These are phyloP conservation scores for Syncephalastrum racemosum DNA, from an alignment of 371 early-diverging fungal genomes.

Conservation along the genomic window DNA sequence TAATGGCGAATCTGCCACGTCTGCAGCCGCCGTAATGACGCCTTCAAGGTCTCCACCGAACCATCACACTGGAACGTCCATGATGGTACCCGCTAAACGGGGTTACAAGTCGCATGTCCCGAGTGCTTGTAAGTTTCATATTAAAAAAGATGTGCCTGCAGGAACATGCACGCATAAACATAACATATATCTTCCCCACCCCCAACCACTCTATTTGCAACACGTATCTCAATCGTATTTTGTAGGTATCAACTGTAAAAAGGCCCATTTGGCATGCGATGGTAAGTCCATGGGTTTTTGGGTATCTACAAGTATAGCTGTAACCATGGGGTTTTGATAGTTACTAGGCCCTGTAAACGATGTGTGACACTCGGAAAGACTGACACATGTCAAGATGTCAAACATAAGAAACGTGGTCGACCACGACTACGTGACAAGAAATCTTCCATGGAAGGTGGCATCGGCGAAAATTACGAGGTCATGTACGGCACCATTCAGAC, in stretches of 20 bases:
- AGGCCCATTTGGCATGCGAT: constrained; percentile 73
- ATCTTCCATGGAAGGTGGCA: constrained; percentile 4
- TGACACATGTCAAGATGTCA: constrained; percentile 67
- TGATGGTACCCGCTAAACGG: constrained; percentile 20
- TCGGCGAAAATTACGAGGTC: constrained; percentile 10
- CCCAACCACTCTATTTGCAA: neutral
- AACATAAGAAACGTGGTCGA: constrained; percentile 74
- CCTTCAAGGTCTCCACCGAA: no score
- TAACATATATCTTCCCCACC: no score
- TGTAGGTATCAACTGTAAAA: constrained; percentile 65
- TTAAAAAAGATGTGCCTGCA: neutral
- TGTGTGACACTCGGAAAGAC: constrained; percentile 62
- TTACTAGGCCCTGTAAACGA: constrained; percentile 67
- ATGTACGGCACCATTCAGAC: constrained; percentile 11
- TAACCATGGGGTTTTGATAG: constrained; percentile 17
- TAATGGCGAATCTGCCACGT: no score
- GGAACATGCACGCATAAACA: no score
- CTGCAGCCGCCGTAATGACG: no score
- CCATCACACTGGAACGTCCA: constrained; percentile 3
- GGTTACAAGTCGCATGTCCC: constrained; percentile 21
- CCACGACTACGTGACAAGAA: constrained; percentile 58
- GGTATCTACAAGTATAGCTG: neutral
- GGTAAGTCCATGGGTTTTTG: constrained; percentile 11
- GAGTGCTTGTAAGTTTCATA: constrained; percentile 18
- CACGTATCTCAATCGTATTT: no score